Evolutionary conservation across 768 basidiomycete genomes (phyloP), one percentile per base, ranked within the genome.

Genomic region (Clavaria fumosa): DNA sequence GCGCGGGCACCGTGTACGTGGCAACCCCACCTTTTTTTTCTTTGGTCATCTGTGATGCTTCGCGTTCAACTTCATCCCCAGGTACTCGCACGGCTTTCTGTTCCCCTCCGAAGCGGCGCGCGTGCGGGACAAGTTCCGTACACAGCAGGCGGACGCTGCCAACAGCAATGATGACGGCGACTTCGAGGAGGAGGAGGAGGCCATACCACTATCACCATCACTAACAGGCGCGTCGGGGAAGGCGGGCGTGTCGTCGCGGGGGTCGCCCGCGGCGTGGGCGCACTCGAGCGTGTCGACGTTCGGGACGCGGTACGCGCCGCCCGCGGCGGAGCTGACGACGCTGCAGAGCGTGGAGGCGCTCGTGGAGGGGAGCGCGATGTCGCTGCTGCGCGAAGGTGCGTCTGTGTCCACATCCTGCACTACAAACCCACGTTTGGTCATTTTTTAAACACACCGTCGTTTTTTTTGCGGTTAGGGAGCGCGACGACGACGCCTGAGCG

Each of bases 61-160:
- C 46, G 33, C 39, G 38, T 30, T 39, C 34, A 35, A 42, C 33
- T 34, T 15, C 45, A 18, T 12, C 37, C 39, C 7, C 49, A 88
- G 85, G 7, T 93, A 96, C 53, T 75, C 88, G 5, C 93, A 95
- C 57, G 93, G 93, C 0, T 97, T 85, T 63, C 56, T 96, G 23
- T 97, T 88, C 64, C 93, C 93, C 2, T 85, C 86, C 7, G 80
- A 89, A 52, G 80, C 73, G 22, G 66, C 68, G 26, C 71, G 84
- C 20, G 67, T 90, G 28, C 71, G 72, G 46, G 57, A n/a, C n/a
- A n/a, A n/a, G n/a, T n/a, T n/a, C n/a, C n/a, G n/a, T n/a, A n/a
- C n/a, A n/a, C n/a, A n/a, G n/a, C n/a, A n/a, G n/a, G n/a, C n/a
- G n/a, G n/a, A n/a, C n/a, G n/a, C n/a, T n/a, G n/a, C n/a, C n/a